Conservation (phyloP, 768 basidiomycete species). For the Tubosaeta sp. region DNA sequence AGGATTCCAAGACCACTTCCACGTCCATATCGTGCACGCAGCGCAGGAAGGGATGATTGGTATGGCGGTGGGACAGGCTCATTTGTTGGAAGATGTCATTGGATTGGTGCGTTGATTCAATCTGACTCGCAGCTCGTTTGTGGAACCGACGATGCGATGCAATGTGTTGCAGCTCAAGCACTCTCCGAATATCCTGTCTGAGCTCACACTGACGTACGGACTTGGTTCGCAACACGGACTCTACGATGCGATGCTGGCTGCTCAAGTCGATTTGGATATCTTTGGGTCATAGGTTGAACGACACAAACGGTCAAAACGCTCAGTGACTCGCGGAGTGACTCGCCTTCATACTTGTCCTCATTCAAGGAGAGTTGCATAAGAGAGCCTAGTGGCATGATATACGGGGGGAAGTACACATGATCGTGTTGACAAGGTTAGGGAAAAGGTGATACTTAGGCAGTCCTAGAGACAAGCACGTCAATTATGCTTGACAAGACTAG, state of each 20-base stretch:
- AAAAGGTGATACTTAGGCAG: constrained; percentile 13
- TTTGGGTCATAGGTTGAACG: neutral
- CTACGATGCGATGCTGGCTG: constrained; percentile 42
- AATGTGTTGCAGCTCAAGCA: constrained; percentile 56
- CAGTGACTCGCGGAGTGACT: neutral
- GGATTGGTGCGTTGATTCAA: constrained; percentile 54
- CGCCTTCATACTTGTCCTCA: neutral
- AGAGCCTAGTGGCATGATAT: constrained; percentile 23
- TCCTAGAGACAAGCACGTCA: constrained; percentile 7
- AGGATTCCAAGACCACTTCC: constrained; percentile 80
- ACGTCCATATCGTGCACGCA: constrained; percentile 86
- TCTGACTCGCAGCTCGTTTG: neutral
- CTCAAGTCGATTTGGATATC: constrained; percentile 20
- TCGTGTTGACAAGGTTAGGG: constrained; percentile 2
- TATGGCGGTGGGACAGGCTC: constrained; percentile 85
- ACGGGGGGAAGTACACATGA: constrained; percentile 14
- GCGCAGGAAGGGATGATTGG: constrained; percentile 56
- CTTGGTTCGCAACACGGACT: constrained; percentile 81
- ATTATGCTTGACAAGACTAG: neutral
- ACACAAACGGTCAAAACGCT: neutral
- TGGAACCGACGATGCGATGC: neutral
- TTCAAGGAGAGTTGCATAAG: constrained; percentile 12
- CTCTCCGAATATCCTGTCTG: constrained; percentile 52
- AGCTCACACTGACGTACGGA: constrained; percentile 76
- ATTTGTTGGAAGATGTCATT: constrained; percentile 90